These are phyloP conservation scores for Leptographium procerum DNA, from an alignment of 2,329 filamentous ascomycete genomes.

Conservation along the genomic window DNA sequence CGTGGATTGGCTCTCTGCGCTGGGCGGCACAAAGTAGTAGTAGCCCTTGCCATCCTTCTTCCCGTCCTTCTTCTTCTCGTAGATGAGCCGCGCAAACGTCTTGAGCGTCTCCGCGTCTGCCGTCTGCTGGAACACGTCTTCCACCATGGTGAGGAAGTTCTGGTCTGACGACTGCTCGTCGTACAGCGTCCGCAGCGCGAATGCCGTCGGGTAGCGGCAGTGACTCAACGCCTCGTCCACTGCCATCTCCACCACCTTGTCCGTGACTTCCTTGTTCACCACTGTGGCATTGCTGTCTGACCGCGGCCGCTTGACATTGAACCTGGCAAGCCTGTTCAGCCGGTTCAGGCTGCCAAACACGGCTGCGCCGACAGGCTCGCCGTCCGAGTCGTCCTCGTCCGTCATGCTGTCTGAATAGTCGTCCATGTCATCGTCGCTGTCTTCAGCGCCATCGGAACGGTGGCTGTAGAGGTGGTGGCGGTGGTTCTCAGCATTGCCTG, in stretches of 20 bases:
- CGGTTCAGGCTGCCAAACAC: background rate
- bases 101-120: slow-evolving; percentile 40
- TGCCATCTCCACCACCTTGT: slow-evolving; percentile 44
- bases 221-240: slow-evolving; percentile 46
- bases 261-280: slow-evolving; percentile 32
- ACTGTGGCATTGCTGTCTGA: slow-evolving; percentile 13
- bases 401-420: background rate
- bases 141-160: slow-evolving; percentile 43
- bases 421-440: background rate
- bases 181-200: slow-evolving; percentile 47
- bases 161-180: slow-evolving; percentile 42
- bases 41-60: slow-evolving; percentile 38
- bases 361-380: background rate
- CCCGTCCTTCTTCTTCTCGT: slow-evolving; percentile 45
- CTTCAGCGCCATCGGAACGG: background rate
- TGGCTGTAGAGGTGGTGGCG: background rate
- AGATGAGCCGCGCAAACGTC: slow-evolving; percentile 39
- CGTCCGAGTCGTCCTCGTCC: background rate
- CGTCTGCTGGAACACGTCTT: slow-evolving; percentile 45
- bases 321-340: background rate
- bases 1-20: slow-evolving; percentile 29
- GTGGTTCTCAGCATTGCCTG: background rate
- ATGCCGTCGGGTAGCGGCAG: slow-evolving; percentile 50
- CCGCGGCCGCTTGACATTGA: slow-evolving; percentile 3
- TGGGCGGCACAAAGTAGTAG: slow-evolving; percentile 41